Evolutionary conservation across 2,329 filamentous ascomycete species (phyloP), one percentile per base, ranked within the genome.

Genomic region (Tolypocladium amazonense): DNA sequence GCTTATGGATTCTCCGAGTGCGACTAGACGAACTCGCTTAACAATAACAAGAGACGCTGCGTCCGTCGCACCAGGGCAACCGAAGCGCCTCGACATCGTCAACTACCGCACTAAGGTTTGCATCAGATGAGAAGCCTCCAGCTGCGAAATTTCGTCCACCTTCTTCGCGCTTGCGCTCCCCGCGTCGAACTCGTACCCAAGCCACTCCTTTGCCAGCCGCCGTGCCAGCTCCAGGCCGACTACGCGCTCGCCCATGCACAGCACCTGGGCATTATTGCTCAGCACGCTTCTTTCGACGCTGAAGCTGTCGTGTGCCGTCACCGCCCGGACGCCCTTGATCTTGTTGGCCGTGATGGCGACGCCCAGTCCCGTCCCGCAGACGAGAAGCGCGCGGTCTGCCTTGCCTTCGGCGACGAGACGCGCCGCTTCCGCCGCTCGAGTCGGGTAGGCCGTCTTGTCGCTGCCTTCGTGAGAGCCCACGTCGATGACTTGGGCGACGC

Each of bases 281-380:
- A 93, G 75, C 14, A 95, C 83, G 25, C 88, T 86, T 56, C 90
- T 78, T 80, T 95, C 90, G 7, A 95, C 89, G 59, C 83, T 87
- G 78, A 92, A 96, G 65, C 86, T 87, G 71, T 95, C 91, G 72
- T 96, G 91, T 1, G 91, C 91, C 6, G 90, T 95, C 23, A 95
- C 91, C n/a, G 91, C 91, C 30, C 90, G 80, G 62, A 95, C 85
- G 7, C 90, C 90, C 60, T 86, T 87, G 64, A 95, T 85, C 74
- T 95, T 95, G 80, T 95, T 95, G 65, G 91, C 91, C n/a, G 84
- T 78, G 70, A 95, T 95, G 67, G 91, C 90, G 9, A 96, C 91
- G 25, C 91, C 91, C 9, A 96, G 81, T 0, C 91, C 91, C 0
- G 91, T 95, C 2, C 91, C 90, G 76, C 90, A 95, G 76, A 95